Evolutionary conservation across 352 stramenopile genomes (phyloP).

Genomic region (Globisporangium apiculatum): DNA sequence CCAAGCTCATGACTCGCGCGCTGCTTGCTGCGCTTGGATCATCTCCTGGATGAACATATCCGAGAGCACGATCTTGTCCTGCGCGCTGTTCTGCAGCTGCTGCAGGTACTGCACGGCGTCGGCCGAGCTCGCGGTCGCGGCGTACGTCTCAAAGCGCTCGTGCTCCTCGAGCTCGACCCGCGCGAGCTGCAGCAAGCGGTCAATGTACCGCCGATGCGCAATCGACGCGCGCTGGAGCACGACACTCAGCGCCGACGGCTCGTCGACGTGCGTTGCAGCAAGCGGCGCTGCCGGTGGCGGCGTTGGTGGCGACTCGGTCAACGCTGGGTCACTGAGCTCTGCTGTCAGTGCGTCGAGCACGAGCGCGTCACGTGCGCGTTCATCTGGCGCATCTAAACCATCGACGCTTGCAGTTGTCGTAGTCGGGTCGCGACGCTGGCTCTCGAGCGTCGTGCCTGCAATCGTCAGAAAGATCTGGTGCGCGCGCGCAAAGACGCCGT

Average conservation of each 20-base stretch:
- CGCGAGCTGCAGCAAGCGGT: conserved; percentile 58
- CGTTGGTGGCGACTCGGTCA: conserved; percentile 9
- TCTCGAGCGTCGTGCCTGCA: not conserved
- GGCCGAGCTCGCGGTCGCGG: conserved; percentile 65
- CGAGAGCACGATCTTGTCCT: conserved; percentile 85
- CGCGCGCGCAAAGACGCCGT: conserved; percentile 71
- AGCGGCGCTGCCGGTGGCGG: conserved; percentile 19
- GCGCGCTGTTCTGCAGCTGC: conserved; percentile 78
- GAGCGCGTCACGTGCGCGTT: conserved; percentile 17
- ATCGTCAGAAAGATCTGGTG: conserved; percentile 74
- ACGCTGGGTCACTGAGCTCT: conserved; percentile 14
- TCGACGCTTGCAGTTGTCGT: not conserved
- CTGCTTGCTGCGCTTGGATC: conserved; percentile 71
- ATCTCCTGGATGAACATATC: conserved; percentile 83
- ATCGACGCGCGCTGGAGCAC: conserved; percentile 54
- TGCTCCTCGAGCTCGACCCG: conserved; percentile 67
- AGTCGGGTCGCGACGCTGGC: conserved; percentile 4
- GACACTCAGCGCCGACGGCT: conserved; percentile 53
- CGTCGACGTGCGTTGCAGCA: conserved; percentile 19
- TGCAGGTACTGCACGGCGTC: conserved; percentile 83
- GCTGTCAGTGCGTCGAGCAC: conserved; percentile 16
- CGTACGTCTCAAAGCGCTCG: conserved; percentile 69
- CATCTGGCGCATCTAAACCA: conserved; percentile 14
- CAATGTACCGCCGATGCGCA: conserved; percentile 67
- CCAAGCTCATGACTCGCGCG: conserved; percentile 56